phyloP scores from a whole-genome alignment of 257 asterid genomes.

The Anisodus acutangulus region DNA sequence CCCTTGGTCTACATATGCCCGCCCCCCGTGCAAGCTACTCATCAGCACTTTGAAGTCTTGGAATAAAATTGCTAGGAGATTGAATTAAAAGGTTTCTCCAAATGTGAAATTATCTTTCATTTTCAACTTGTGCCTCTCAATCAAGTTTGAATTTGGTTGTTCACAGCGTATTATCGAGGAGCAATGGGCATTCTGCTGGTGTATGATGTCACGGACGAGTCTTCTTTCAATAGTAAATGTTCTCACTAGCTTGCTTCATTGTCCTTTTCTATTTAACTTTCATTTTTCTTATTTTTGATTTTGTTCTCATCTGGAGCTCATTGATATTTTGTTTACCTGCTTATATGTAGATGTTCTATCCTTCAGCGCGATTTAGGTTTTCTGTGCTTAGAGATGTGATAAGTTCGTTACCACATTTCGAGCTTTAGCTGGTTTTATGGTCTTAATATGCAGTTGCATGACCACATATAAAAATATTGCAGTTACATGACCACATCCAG shows the following conservation, averaged over 20 bases:
- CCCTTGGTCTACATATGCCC: too few relatives aligned
- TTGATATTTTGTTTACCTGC: neutral
- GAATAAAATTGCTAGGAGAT: neutral
- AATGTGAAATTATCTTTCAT: neutral
- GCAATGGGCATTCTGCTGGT: slow-evolving; percentile 89
- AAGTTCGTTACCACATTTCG: neutral
- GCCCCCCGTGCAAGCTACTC: neutral
- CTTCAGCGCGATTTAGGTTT: neutral
- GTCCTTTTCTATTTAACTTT: neutral
- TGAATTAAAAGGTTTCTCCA: neutral
- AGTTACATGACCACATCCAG: neutral
- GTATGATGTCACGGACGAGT: slow-evolving; percentile 78
- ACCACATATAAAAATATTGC: neutral
- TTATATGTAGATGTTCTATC: neutral
- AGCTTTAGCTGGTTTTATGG: slow-evolving; percentile 12
- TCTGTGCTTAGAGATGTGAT: slow-evolving; percentile 13
- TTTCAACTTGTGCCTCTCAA: neutral
- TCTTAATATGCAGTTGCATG: neutral
- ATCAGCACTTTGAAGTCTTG: neutral
- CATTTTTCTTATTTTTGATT: neutral
- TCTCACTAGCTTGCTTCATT: slow-evolving; percentile 16
- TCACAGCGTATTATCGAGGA: slow-evolving; percentile 84
- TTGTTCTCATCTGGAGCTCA: neutral
- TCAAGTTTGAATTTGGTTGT: slow-evolving; percentile 19
- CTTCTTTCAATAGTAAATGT: slow-evolving; percentile 75